phyloP scores from a whole-genome alignment of 495 filamentous ascomycete genomes.

The Penicillium psychrofluorescens region DNA sequence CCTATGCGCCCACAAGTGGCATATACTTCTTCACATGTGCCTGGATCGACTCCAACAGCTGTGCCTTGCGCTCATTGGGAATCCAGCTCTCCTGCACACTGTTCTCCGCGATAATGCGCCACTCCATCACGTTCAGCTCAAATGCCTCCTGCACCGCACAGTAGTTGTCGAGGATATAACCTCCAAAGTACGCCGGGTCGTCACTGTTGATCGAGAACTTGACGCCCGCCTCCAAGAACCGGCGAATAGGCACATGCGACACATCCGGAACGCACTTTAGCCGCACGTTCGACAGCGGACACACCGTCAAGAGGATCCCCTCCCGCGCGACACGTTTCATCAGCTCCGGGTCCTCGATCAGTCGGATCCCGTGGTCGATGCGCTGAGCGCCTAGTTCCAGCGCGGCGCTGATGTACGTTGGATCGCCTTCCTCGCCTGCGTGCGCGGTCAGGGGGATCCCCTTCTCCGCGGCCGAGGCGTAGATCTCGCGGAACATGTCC shows the following conservation, averaged over 20 bases:
- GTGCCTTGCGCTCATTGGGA: constrained; percentile 32
- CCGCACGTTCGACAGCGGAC: constrained; percentile 66
- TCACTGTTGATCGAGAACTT: constrained; percentile 68
- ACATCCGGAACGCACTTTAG: constrained; percentile 52
- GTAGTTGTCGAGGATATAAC: constrained; percentile 70
- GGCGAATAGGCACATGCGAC: constrained; percentile 53
- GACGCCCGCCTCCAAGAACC: constrained; percentile 58
- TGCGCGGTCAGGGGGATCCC: constrained; percentile 60
- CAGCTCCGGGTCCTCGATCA: constrained; percentile 54
- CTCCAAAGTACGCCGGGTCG: constrained; percentile 77
- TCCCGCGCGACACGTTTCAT: constrained; percentile 49
- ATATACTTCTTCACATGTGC: constrained; percentile 26
- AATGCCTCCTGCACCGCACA: constrained; percentile 70
- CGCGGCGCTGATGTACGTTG: constrained; percentile 56
- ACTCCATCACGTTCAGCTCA: constrained; percentile 51
- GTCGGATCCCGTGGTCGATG: constrained; percentile 66
- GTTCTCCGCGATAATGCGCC: constrained; percentile 54
- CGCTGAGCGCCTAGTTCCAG: constrained; percentile 53
- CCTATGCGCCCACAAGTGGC: constrained; percentile 1
- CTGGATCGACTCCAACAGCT: constrained; percentile 31
- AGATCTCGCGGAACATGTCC: constrained; percentile 53
- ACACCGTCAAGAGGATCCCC: constrained; percentile 57
- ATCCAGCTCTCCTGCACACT: constrained; percentile 58
- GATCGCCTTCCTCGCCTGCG: constrained; percentile 69
- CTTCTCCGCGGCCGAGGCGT: constrained; percentile 37